Conservation (phyloP, 2,329 filamentous ascomycete species). For the Paraconiothyrium brasiliense region DNA sequence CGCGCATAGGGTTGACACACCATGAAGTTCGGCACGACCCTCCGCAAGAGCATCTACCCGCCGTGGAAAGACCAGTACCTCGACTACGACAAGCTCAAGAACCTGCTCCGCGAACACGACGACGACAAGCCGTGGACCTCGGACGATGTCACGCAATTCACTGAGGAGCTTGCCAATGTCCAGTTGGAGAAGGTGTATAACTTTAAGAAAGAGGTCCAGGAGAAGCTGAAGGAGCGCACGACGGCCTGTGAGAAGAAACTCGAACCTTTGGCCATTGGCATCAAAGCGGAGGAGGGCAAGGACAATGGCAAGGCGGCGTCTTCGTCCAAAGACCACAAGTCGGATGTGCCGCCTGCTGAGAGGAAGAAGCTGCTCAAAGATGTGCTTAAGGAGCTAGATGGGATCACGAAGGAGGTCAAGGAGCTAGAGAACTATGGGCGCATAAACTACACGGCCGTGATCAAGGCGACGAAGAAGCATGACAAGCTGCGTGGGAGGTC, state of each 20-base stretch:
- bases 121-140: slow-evolving; percentile 82
- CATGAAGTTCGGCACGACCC: slow-evolving; percentile 96
- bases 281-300: slow-evolving; percentile 39
- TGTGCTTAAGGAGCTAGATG: slow-evolving; percentile 81
- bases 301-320: slow-evolving; percentile 24
- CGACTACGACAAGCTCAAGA: slow-evolving; percentile 93
- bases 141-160: slow-evolving; percentile 91
- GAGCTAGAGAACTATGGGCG: slow-evolving; percentile 95
- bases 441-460: slow-evolving; percentile 96
- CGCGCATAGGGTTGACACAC: slow-evolving; percentile 7
- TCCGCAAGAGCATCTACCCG: slow-evolving; percentile 79
- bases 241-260: slow-evolving; percentile 73
- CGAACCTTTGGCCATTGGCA: slow-evolving; percentile 63
- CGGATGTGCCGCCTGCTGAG: slow-evolving; percentile 50
- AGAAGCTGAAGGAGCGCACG: slow-evolving; percentile 82
- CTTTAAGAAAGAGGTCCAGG: slow-evolving; percentile 85
- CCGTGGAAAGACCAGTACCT: slow-evolving; percentile 96
- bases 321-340: slow-evolving; percentile 33
- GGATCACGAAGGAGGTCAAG: slow-evolving; percentile 88
- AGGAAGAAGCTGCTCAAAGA: slow-evolving; percentile 68
- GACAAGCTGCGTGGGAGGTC: slow-evolving; percentile 87
- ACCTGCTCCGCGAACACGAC: slow-evolving; percentile 76
- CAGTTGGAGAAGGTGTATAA: slow-evolving; percentile 94
- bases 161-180: slow-evolving; percentile 92
- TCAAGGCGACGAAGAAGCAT: slow-evolving; percentile 99